Conservation (phyloP, 352 stramenopile genomes). For the Phytophthora cryptogea region DNA sequence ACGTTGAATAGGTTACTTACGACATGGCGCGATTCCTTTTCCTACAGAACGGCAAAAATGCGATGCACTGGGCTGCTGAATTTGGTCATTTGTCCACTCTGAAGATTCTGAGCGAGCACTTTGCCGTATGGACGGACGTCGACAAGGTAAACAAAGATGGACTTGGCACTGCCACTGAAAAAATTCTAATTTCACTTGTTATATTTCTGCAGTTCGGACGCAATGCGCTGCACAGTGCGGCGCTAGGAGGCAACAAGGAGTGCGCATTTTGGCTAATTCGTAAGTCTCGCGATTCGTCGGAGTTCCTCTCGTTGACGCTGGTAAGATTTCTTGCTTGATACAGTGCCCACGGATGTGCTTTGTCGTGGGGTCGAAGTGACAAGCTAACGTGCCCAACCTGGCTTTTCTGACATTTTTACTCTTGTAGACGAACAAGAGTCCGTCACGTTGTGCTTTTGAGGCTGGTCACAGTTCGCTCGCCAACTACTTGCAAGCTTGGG, state of each 20-base stretch:
- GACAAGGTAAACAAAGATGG: conserved; percentile 61
- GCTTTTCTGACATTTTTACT: conserved; percentile 17
- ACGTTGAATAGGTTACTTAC: neutral
- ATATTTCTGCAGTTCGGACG: conserved; percentile 66
- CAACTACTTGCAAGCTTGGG: conserved; percentile 79
- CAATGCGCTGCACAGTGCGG: conserved; percentile 82
- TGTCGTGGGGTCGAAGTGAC: conserved; percentile 11
- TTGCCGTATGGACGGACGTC: conserved; percentile 73
- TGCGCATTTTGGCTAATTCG: conserved; percentile 85
- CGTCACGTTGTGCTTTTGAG: conserved; percentile 87
- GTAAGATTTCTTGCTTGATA: conserved; percentile 32
- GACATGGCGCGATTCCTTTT: neutral
- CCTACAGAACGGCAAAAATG: conserved; percentile 85
- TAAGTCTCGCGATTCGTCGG: conserved; percentile 62
- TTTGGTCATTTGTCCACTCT: conserved; percentile 76
- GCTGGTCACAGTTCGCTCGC: conserved; percentile 80
- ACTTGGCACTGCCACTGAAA: neutral
- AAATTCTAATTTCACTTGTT: neutral
- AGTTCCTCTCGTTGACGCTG: conserved; percentile 77
- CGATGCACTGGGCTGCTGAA: conserved; percentile 86
- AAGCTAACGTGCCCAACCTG: neutral
- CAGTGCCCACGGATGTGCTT: conserved; percentile 8
- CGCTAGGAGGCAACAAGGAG: conserved; percentile 81
- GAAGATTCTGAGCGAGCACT: conserved; percentile 82
- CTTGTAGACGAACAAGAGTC: conserved; percentile 84